Base-by-base conservation (phyloP, 176 grass and related monocot genomes). In the Lolium multiflorum region DNA sequence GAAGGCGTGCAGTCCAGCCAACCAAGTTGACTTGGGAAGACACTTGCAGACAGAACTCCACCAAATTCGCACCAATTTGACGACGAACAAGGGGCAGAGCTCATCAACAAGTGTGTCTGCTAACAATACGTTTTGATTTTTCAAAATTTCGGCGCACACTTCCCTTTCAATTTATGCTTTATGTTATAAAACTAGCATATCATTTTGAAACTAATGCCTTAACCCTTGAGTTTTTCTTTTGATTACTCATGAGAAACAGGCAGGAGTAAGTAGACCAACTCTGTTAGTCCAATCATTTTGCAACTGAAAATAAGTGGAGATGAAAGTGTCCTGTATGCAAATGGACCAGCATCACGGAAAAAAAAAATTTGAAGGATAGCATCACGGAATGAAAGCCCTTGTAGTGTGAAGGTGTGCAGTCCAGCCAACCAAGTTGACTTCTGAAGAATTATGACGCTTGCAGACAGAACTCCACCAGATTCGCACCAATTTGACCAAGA, bases 11-110 rank as follows among this genome's bases (percentile, higher is more conserved):
- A 68, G 10, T 28, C 25, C 51, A 49, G 72, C 44, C 64, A 66
- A 88, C 3, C 28, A 18, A 70, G 83, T 55, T 74, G 73, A 80
- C 59, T 74, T 66, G 66, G 25, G 59, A 75, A 54, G 61, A 24
- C 47, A 57, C 11, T n/a, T 25, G 3, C 54, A 16, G 38, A 67
- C 50, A 54, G 26, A 38, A 1, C 1, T 70, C 69, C 14, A 39
- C 24, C 65, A 47, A 81, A 82, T 77, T 51, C 43, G 18, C 59
- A 66, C 17, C 31, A 35, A 35, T 35, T 35, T 35, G 31, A 3
- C 31, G 31, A 35, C 31, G 31, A 51, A 51, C 22, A 39, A 78
- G 17, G 24, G 9, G 43, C 9, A 20, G 39, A 22, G 44, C 43
- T 83, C 14, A 59, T 13, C n/a, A 6, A 17, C 66, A 43, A 41